These are phyloP conservation scores for Cytospora leucostoma DNA, from an alignment of 2,329 filamentous ascomycete species.

Conservation along the genomic window DNA sequence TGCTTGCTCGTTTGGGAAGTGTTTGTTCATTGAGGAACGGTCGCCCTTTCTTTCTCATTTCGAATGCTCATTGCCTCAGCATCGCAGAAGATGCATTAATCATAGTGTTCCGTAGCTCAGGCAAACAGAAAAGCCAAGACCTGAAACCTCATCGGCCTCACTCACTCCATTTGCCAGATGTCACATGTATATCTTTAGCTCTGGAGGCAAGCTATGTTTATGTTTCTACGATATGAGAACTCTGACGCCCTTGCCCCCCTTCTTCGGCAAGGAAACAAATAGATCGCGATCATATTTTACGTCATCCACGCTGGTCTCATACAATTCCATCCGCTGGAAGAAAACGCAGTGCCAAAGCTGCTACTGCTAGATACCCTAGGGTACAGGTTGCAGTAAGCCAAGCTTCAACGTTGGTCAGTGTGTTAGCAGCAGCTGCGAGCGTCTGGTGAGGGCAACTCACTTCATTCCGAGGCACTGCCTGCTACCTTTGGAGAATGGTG, in stretches of 20 bases:
- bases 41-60: too few relatives aligned
- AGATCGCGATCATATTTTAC: neutral
- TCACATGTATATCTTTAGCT: too few relatives aligned
- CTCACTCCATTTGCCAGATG: too few relatives aligned
- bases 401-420: slow-evolving; percentile 11
- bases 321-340: slow-evolving; percentile 25
- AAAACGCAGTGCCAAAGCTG: slow-evolving; percentile 26
- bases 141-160: too few relatives aligned
- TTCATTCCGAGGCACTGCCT: slow-evolving; percentile 33
- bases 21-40: too few relatives aligned
- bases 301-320: slow-evolving; percentile 27
- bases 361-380: slow-evolving; percentile 26
- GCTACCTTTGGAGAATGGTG: slow-evolving; percentile 32
- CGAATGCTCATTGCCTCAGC: too few relatives aligned
- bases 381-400: slow-evolving; percentile 29
- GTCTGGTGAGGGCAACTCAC: slow-evolving; percentile 27
- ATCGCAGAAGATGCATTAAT: too few relatives aligned
- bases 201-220: too few relatives aligned
- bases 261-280: neutral
- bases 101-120: too few relatives aligned
- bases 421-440: neutral
- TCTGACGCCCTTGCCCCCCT: neutral
- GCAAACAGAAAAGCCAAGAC: too few relatives aligned
- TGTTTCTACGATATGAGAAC: neutral
- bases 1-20: too few relatives aligned